Evolutionary conservation across 176 grass and related monocot genomes (phyloP).

Genomic region (Tillandsia leiboldiana): DNA sequence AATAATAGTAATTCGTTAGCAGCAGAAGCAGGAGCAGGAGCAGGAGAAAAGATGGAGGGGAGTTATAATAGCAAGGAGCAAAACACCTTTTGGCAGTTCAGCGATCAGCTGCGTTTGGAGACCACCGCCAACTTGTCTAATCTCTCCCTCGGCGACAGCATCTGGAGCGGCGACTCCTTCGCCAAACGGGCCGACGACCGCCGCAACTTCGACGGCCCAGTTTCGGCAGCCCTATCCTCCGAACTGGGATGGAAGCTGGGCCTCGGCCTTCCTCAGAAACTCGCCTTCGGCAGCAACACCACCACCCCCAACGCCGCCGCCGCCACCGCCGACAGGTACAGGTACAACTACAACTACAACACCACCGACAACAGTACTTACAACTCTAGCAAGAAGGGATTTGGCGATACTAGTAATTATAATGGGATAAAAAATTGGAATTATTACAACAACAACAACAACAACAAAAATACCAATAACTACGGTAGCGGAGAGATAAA

Average conservation of each 20-base stretch:
- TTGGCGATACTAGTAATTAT: no score
- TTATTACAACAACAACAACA: slow-evolving; percentile 19
- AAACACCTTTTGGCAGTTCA: slow-evolving; percentile 76
- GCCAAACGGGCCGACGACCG: not conserved
- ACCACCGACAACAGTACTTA: slow-evolving; percentile 9
- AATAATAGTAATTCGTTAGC: no score
- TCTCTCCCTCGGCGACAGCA: slow-evolving; percentile 75
- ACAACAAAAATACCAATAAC: not conserved
- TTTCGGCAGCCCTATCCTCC: slow-evolving; percentile 36
- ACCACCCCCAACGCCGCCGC: slow-evolving; percentile 26
- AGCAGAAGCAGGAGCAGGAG: no score
- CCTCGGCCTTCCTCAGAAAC: slow-evolving; percentile 21
- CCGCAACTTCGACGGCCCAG: slow-evolving; percentile 19
- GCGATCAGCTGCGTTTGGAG: slow-evolving; percentile 78
- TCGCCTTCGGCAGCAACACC: slow-evolving; percentile 60
- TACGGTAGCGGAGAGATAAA: slow-evolving; percentile 1
- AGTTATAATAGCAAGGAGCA: no score
- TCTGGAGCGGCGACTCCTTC: slow-evolving; percentile 42
- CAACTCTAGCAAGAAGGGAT: slow-evolving; percentile 19
- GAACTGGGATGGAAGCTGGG: no score
- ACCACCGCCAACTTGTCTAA: slow-evolving; percentile 44
- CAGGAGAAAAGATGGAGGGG: no score
- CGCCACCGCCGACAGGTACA: slow-evolving; percentile 19
- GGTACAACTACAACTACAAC: not conserved
- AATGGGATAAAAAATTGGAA: not conserved